Conservation (phyloP, 495 filamentous ascomycete species). For the Hypoxylon rickii region DNA sequence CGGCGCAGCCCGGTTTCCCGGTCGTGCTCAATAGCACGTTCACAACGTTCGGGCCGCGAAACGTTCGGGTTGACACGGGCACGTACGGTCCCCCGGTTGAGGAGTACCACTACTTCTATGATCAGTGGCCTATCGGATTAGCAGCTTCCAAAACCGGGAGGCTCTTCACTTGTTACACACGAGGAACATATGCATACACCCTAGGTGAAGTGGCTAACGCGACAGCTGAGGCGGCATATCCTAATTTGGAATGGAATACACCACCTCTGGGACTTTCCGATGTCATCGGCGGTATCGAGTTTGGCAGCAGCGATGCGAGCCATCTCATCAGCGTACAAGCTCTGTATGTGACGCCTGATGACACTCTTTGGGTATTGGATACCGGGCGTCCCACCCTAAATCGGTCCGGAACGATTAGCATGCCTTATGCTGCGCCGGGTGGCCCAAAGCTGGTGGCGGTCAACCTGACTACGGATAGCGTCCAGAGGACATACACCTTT, state of each 20-base stretch:
- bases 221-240: constrained; percentile 45
- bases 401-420: constrained; percentile 38
- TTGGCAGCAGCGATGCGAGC: constrained; percentile 40
- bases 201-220: constrained; percentile 43
- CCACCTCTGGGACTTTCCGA: constrained; percentile 39
- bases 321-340: constrained; percentile 48
- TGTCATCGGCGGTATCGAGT: constrained; percentile 36
- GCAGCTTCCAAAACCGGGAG: constrained; percentile 41
- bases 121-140: constrained; percentile 50
- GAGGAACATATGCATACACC: constrained; percentile 41
- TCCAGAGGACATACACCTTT: constrained; percentile 43
- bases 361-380: constrained; percentile 50
- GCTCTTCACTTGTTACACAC: constrained; percentile 47
- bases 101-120: constrained; percentile 48
- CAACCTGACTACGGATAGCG: constrained; percentile 42
- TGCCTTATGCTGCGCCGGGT: constrained; percentile 45
- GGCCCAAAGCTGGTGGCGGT: constrained; percentile 49
- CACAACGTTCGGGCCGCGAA: constrained; percentile 4
- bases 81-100: constrained; percentile 45
- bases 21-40: constrained; percentile 9
- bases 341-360: constrained; percentile 43
- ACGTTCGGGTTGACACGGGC: constrained; percentile 42
- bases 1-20: constrained; percentile 1
- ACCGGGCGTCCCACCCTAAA: constrained; percentile 47
- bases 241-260: constrained; percentile 39